Conservation (phyloP, 2,329 filamentous ascomycete genomes). For the Dryadomyces sulphureus region DNA sequence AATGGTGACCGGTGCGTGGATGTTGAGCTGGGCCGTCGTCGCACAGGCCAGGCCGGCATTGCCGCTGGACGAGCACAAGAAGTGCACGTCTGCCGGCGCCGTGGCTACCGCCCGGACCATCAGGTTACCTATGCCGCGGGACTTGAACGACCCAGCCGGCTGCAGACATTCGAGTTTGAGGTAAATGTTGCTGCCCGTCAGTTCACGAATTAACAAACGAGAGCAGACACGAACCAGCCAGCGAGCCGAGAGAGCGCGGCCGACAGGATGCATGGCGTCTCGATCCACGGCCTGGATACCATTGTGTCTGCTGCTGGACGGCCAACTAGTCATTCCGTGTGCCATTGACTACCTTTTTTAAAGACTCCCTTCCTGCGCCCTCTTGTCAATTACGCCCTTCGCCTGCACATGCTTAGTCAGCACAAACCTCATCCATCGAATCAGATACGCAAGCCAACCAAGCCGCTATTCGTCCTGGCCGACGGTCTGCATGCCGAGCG, state of each 20-base stretch:
- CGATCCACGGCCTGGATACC: constrained; percentile 38
- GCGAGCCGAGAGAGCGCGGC: constrained; percentile 47
- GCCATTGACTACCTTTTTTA: too few species aligned
- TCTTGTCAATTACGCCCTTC: background rate
- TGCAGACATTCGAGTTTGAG: constrained; percentile 74
- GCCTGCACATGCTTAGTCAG: background rate
- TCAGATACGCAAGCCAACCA: background rate
- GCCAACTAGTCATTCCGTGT: too few species aligned
- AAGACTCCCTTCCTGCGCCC: too few species aligned
- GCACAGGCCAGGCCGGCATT: constrained; percentile 71
- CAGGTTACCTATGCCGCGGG: constrained; percentile 58
- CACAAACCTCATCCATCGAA: background rate
- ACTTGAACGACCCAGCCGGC: constrained; percentile 75
- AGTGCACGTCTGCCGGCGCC: constrained; percentile 33
- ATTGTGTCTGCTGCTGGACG: too few species aligned
- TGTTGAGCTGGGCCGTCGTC: constrained; percentile 48
- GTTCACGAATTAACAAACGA: background rate
- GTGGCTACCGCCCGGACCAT: constrained; percentile 34
- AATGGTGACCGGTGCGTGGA: constrained; percentile 52
- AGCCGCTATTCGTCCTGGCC: constrained; percentile 15
- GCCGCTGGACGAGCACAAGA: constrained; percentile 61
- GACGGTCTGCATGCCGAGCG: constrained; percentile 44
- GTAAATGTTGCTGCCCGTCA: constrained; percentile 49
- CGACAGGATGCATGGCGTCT: constrained; percentile 55
- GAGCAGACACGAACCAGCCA: constrained; percentile 40